Base-by-base conservation (phyloP, 768 basidiomycete species). In the Hygrophoropsis aurantiaca region DNA sequence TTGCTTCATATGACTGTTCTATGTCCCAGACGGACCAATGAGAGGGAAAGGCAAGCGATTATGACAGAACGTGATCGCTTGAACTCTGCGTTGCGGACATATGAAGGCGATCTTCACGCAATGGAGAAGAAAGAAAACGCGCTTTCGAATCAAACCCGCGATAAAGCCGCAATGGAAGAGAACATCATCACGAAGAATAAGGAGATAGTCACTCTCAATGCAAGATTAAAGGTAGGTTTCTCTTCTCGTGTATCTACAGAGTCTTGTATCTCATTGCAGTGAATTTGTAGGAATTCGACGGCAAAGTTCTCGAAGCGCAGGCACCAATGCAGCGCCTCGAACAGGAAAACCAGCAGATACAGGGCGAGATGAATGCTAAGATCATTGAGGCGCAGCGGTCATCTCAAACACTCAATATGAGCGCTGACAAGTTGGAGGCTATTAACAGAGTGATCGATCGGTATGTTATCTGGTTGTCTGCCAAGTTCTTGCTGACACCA, bases 251-350 rank as follows among this genome's bases (percentile, higher is more conserved):
- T 36, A 10, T 20, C 24, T 10, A 11, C 15, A 11, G 16, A 11
- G 20, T 23, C 18, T 23, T 21, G 30, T 26, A 10, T 33, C 47
- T 58, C 27, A 46, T 16, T 32, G 16, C 34, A 36, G 30, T 30
- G 18, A 13, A 7, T 16, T 10, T 44, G 3, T 55, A 92, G 90
- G 84, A 81, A 38, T 60, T 85, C 19, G 87, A 90, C 27, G 62
- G 54, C 2, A 80, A 75, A 57, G 80, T 89, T 34, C 58, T 69
- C 10, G 79, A 81, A 44, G 80, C 82, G 15, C 77, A 82, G 53
- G 78, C 70, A 2, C 87, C 87, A 1, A 85, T 90, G 27, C 75
- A 82, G 37, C 68, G 69, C 15, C 73, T 90, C 36, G 81, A 87
- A 48, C 69, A 68, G 37, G 78, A 82, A 40, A 72, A 82, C 49